Base-by-base conservation (phyloP, 1,284 basidiomycete species). In the Pascua sp. region DNA sequence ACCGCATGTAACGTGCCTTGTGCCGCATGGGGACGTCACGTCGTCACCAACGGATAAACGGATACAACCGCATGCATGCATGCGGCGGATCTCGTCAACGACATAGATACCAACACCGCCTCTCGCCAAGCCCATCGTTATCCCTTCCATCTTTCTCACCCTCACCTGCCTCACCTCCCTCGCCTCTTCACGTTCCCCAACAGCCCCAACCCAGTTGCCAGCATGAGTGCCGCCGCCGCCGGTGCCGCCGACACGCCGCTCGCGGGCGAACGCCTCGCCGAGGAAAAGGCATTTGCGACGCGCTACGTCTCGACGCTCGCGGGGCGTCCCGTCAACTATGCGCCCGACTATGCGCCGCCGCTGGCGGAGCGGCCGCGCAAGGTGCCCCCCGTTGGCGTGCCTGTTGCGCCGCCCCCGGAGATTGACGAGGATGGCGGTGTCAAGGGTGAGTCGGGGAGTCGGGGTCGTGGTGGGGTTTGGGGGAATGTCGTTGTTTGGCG, bases 301-400 rank as follows among this genome's bases (percentile, higher is more conserved):
- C 83, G 83, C 8, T 87, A 88, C 65, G 77, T 86, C 49, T 87
- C 85, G 63, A 85, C 84, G 11, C 73, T 95, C 61, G 81, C 84
- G 0, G 77, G 81, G 2, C 86, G 89, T 68, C 85, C 86, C 36
- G 81, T 92, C 52, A 82, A 81, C 10, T 91, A 87, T 71, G 73
- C 80, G 24, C 84, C 89, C 72, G 86, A 89, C 71, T 91, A 87
- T 77, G 85, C 87, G 68, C 86, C 89, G 49, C 86, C 88, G 0
- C 81, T 85, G 1, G 80, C 85, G 60, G 82, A 87, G 62, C 83
- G 85, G 41, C 83, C 90, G 41, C 87, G 83, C 76, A 87, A 82
- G 69, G 81, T 91, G n/a, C 85, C 87, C 11, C 78, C 88, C 12
- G 79, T 91, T 43, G 83, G 83, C 54, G 88, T 51, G 13, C 61